Evolutionary conservation across 192 early-diverging fungal genomes (phyloP).

Genomic region (Entomortierella parvispora): DNA sequence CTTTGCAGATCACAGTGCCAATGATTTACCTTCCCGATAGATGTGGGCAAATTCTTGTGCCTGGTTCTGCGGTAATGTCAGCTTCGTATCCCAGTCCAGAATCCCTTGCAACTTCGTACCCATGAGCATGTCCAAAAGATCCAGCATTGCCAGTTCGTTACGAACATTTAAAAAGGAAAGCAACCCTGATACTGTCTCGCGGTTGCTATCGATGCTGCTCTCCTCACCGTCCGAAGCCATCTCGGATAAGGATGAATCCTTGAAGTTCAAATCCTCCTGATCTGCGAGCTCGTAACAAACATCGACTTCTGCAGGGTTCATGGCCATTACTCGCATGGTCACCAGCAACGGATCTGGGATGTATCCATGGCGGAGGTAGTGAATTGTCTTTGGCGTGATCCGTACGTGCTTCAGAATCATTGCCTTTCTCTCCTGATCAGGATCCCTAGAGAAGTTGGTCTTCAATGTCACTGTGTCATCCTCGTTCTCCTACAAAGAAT

Average conservation of each 20-base stretch:
- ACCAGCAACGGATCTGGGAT: conserved; percentile 60
- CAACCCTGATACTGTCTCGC: background rate
- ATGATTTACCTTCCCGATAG: conserved; percentile 65
- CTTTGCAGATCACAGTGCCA: too few relatives aligned
- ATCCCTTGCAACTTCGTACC: conserved; percentile 45
- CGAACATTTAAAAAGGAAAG: conserved; percentile 59
- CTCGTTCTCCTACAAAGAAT: conserved; percentile 53
- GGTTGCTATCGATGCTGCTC: background rate
- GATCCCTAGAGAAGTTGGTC: conserved; percentile 69
- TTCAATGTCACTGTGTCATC: conserved; percentile 67
- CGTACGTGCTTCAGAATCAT: conserved; percentile 55
- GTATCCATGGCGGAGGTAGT: conserved; percentile 56
- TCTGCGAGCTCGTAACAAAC: conserved; percentile 5
- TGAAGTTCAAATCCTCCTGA: conserved; percentile 3
- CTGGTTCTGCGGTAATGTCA: conserved; percentile 11
- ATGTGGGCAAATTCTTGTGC: conserved; percentile 58
- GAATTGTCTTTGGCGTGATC: conserved; percentile 43
- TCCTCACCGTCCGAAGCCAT: background rate
- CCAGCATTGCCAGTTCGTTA: conserved; percentile 68
- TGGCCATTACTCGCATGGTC: conserved; percentile 73
- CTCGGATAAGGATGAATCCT: background rate
- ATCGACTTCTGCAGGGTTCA: conserved; percentile 63
- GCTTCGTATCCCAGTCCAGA: conserved; percentile 10
- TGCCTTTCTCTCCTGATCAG: conserved; percentile 55
- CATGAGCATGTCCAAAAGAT: conserved; percentile 58